phyloP scores from a whole-genome alignment of 139 green algal genomes.

The Chlamydomonas sp. region DNA sequence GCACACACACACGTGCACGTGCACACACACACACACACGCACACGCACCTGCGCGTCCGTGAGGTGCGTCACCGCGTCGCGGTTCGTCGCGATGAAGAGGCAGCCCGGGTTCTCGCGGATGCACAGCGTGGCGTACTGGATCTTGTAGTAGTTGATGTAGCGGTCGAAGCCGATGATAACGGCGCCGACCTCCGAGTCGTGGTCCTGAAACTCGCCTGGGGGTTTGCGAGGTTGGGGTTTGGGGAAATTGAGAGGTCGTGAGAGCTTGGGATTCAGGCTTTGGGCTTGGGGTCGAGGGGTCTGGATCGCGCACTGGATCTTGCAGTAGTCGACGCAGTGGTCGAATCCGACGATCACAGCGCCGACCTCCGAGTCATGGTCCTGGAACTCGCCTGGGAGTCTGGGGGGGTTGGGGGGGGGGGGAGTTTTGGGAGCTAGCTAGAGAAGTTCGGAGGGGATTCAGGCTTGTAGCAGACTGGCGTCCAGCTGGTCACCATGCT shows the following conservation, averaged over 20 bases:
- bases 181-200: slow-evolving; percentile 75
- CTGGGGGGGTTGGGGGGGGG: no score
- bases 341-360: slow-evolving; percentile 18
- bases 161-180: slow-evolving; percentile 58
- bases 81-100: slow-evolving; percentile 98
- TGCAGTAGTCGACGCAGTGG: background rate
- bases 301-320: background rate
- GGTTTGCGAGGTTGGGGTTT: no score
- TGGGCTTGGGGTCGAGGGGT: no score
- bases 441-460: no score
- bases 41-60: slow-evolving; percentile 73
- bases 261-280: no score
- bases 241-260: no score
- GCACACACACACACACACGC: no score
- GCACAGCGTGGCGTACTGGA: slow-evolving; percentile 97
- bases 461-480: no score
- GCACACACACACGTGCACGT: no score
- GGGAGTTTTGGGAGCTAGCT: no score
- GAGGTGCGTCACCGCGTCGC: slow-evolving; percentile 95
- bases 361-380: slow-evolving; percentile 82
- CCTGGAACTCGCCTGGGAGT: slow-evolving; percentile 55
- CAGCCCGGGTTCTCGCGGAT: slow-evolving; percentile 96
- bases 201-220: slow-evolving; percentile 62
- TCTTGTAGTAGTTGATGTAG: slow-evolving; percentile 99
- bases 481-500: no score